Evolutionary conservation across 495 filamentous ascomycete genomes (phyloP).

Genomic region (Margaritispora aquatica): DNA sequence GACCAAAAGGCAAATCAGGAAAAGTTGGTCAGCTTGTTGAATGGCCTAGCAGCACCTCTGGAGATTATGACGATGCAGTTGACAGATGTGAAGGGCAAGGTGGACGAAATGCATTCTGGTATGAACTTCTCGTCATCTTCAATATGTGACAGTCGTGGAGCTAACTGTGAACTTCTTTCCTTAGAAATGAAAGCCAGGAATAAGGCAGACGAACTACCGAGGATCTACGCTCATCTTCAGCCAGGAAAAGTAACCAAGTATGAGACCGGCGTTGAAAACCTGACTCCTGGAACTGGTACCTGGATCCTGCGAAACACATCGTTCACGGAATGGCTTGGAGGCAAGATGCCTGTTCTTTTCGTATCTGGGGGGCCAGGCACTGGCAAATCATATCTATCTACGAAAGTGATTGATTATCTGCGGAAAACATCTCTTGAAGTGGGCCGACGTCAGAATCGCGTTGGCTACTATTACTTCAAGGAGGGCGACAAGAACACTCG

Average conservation of each 20-base stretch:
- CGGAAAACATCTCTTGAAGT: conserved; percentile 2
- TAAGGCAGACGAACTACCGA: conserved; percentile 11
- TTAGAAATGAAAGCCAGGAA: conserved; percentile 11
- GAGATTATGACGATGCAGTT: conserved; percentile 12
- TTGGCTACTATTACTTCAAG: conserved; percentile 14
- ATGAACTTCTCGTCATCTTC: background rate
- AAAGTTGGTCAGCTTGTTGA: conserved; percentile 8
- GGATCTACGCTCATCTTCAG: conserved; percentile 10
- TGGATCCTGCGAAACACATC: conserved; percentile 4
- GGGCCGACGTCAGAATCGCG: background rate
- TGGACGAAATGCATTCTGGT: conserved; percentile 5
- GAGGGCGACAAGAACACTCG: conserved; percentile 6
- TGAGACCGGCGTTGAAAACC: conserved; percentile 3
- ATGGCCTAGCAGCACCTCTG: conserved; percentile 11
- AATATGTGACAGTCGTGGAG: background rate
- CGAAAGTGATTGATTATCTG: conserved; percentile 13
- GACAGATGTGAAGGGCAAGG: conserved; percentile 4
- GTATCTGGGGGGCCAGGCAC: conserved; percentile 10
- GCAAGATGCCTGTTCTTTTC: conserved; percentile 9
- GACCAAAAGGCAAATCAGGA: conserved; percentile 11
- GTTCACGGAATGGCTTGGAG: conserved; percentile 7
- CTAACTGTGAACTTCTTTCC: background rate
- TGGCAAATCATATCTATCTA: conserved; percentile 12
- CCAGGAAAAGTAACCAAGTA: conserved; percentile 10
- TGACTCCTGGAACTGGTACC: conserved; percentile 10